Conservation (phyloP, 352 stramenopile genomes). For the Globisporangium emineosum region DNA sequence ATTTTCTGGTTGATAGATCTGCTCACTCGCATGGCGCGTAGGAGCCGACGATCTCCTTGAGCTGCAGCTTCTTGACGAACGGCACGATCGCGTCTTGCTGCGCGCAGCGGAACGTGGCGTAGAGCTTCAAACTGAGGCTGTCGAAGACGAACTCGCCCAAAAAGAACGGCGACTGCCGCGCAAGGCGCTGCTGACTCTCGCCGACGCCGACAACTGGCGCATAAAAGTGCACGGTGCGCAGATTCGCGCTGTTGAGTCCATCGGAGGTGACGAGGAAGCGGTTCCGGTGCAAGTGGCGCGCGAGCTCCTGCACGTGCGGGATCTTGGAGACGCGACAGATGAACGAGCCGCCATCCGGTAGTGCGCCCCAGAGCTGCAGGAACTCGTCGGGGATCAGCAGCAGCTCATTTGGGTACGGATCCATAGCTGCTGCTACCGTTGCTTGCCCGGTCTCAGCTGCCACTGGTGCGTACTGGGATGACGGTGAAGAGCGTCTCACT, state of each 20-base stretch:
- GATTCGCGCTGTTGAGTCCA: constrained; percentile 30
- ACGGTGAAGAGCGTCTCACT: background rate
- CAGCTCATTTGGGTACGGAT: background rate
- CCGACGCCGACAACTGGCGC: constrained; percentile 21
- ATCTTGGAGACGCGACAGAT: constrained; percentile 58
- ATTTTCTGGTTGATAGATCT: background rate
- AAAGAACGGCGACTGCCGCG: constrained; percentile 36
- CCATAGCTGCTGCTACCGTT: background rate
- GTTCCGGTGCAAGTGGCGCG: constrained; percentile 42
- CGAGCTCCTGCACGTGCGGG: constrained; percentile 33
- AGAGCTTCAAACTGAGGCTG: constrained; percentile 61
- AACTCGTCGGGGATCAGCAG: constrained; percentile 36
- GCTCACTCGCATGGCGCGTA: constrained; percentile 57
- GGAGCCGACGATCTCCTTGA: constrained; percentile 70
- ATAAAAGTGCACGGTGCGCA: constrained; percentile 60
- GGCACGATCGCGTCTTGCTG: constrained; percentile 52
- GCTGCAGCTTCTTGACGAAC: constrained; percentile 69
- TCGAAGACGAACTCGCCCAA: constrained; percentile 72
- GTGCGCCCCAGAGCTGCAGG: constrained; percentile 42
- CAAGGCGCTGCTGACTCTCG: no score
- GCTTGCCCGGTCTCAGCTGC: background rate
- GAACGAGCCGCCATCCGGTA: constrained; percentile 58
- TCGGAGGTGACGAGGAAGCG: constrained; percentile 55
- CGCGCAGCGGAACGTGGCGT: constrained; percentile 56
- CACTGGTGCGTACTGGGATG: background rate